A percentile compares a stretch with the other conserved stretches of the same genome.
Conservation (phyloP, 805 yeast species). For the Wickerhamiella spandovensis region DNA sequence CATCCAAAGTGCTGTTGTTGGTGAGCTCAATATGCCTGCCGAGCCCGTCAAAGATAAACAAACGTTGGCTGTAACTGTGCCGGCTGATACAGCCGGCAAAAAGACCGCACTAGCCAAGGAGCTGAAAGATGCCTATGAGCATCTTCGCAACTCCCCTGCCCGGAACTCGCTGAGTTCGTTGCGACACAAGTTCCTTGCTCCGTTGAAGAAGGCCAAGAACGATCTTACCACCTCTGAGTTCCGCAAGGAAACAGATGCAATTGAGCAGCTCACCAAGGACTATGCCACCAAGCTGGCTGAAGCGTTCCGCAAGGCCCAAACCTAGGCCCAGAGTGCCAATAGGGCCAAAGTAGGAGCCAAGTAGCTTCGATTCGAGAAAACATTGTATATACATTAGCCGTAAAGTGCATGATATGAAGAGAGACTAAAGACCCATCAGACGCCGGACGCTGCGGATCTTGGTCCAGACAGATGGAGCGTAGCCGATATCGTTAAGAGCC, state of each 20-base stretch:
- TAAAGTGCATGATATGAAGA: neutral
- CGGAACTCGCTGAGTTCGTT: constrained; percentile 38
- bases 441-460: constrained; percentile 41
- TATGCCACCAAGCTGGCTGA: constrained; percentile 46
- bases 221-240: constrained; percentile 31
- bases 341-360: neutral
- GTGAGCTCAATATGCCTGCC: constrained; percentile 63
- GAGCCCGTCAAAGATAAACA: constrained; percentile 63
- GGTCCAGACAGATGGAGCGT: constrained; percentile 54
- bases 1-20: constrained; percentile 57
- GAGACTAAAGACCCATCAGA: constrained; percentile 25
- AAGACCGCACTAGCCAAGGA: constrained; percentile 41
- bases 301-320: constrained; percentile 35
- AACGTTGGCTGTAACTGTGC: constrained; percentile 57
- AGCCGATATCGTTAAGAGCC: constrained; percentile 73
- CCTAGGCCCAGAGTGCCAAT: neutral
- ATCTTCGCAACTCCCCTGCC: constrained; percentile 38
- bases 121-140: constrained; percentile 55
- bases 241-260: constrained; percentile 39
- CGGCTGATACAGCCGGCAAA: constrained; percentile 59
- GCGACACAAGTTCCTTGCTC: constrained; percentile 46
- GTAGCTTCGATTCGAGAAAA: neutral
- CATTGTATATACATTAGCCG: neutral
- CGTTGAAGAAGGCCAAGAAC: constrained; percentile 37
- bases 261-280: constrained; percentile 58